phyloP scores from a whole-genome alignment of 345 rosid genomes.

The Pistacia integerrima region DNA sequence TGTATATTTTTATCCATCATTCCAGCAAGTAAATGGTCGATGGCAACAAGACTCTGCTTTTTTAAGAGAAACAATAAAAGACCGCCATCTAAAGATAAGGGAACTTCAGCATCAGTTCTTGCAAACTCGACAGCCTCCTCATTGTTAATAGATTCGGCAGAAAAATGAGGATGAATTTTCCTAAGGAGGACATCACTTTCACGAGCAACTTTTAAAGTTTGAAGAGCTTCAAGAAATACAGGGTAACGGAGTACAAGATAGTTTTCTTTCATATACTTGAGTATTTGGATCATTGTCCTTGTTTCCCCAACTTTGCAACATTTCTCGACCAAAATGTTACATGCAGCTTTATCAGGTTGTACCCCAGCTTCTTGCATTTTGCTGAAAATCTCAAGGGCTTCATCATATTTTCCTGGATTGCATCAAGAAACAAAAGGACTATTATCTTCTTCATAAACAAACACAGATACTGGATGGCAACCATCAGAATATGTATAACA shows the following conservation, averaged over 20 bases:
- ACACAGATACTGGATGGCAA: slow-evolving; percentile 11
- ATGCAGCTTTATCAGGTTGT: slow-evolving; percentile 86
- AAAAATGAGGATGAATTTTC: slow-evolving; percentile 73
- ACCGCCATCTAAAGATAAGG: slow-evolving; percentile 38
- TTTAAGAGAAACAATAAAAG: slow-evolving; percentile 56
- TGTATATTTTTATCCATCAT: slow-evolving; percentile 36
- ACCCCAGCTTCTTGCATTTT: slow-evolving; percentile 83
- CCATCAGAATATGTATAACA: slow-evolving; percentile 5
- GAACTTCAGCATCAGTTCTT: slow-evolving; percentile 24
- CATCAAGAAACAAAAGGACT: slow-evolving; percentile 19
- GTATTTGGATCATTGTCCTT: slow-evolving; percentile 46
- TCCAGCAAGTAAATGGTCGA: slow-evolving; percentile 55
- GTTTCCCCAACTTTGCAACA: slow-evolving; percentile 63
- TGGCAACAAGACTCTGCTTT: slow-evolving; percentile 61
- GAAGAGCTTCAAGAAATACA: slow-evolving; percentile 56
- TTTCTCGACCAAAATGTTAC: slow-evolving; percentile 76
- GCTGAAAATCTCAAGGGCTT: slow-evolving; percentile 67
- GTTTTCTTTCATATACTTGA: slow-evolving; percentile 63
- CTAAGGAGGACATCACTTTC: slow-evolving; percentile 56
- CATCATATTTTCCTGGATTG: slow-evolving; percentile 61
- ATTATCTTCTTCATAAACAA: slow-evolving; percentile 17
- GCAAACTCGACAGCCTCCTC: slow-evolving; percentile 21
- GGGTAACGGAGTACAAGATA: slow-evolving; percentile 64
- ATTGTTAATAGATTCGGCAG: slow-evolving; percentile 27
- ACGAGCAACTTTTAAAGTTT: slow-evolving; percentile 48